phyloP scores from a whole-genome alignment of 331 rosid genomes.

The Malus hybrid region DNA sequence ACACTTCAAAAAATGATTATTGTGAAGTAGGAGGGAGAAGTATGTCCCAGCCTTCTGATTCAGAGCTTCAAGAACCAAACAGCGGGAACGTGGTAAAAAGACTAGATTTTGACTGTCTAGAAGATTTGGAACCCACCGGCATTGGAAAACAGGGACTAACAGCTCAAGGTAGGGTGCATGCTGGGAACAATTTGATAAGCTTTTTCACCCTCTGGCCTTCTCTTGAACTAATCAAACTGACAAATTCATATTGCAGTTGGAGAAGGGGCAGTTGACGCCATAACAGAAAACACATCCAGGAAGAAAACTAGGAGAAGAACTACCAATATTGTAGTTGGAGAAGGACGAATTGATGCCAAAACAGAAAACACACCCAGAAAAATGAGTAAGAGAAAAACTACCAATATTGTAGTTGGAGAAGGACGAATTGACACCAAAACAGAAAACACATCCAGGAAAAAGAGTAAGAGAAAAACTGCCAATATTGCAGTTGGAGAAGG shows the following conservation, averaged over 20 bases:
- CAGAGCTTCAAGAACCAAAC: constrained; percentile 2
- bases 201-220: neutral
- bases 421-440: constrained; percentile 8
- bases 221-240: neutral
- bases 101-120: neutral
- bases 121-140: neutral
- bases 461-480: too few relatives aligned
- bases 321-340: neutral
- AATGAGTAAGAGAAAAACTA: constrained; percentile 7
- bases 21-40: neutral
- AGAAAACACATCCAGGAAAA: neutral
- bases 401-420: neutral
- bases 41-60: neutral
- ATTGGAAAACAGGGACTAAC: neutral
- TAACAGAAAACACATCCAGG: constrained; percentile 2
- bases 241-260: neutral
- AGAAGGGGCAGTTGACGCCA: constrained; percentile 3
- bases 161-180: neutral
- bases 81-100: neutral
- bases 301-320: neutral
- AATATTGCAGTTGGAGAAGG: neutral
- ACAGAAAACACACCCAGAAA: constrained; percentile 1
- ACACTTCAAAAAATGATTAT: neutral
- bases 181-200: neutral
- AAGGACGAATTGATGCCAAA: constrained; percentile 8